A percentile compares a stretch with the other conserved stretches of the same genome.
Evolutionary conservation across 1,139 yeast species (phyloP).

Genomic region (Saccharomyces pastorianus): DNA sequence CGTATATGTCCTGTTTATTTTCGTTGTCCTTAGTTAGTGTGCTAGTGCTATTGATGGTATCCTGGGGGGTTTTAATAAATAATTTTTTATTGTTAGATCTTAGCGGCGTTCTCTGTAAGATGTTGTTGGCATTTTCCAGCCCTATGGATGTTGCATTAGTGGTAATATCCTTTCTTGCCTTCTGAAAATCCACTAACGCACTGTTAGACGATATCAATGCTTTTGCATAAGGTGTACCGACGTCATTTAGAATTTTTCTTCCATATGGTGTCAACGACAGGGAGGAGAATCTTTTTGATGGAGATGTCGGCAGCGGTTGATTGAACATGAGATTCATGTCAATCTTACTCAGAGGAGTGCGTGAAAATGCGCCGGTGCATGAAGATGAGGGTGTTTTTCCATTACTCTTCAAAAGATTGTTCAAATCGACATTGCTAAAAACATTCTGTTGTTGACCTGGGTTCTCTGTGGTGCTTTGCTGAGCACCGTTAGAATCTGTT

Average conservation of each 20-base stretch:
- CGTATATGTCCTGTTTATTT: constrained; percentile 18
- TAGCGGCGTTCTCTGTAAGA: constrained; percentile 4
- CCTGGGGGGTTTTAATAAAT: neutral
- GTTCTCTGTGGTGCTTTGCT: neutral
- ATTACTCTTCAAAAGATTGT: constrained; percentile 7
- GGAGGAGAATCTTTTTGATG: constrained; percentile 23
- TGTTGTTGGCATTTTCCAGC: neutral
- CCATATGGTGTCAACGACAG: constrained; percentile 30
- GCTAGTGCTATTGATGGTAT: neutral
- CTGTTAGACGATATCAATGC: constrained; percentile 25
- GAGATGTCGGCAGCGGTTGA: constrained; percentile 22
- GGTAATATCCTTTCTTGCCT: constrained; percentile 25
- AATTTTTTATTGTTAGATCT: constrained; percentile 6
- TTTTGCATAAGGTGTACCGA: constrained; percentile 27
- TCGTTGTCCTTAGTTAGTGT: constrained; percentile 6
- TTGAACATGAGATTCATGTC: constrained; percentile 30
- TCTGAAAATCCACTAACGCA: constrained; percentile 30
- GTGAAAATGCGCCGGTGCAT: constrained; percentile 3
- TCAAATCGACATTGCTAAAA: constrained; percentile 9
- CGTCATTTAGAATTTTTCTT: constrained; percentile 23
- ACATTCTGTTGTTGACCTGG: constrained; percentile 3
- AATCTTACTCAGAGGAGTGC: constrained; percentile 28
- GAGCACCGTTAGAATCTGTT: constrained; percentile 11
- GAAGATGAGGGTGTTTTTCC: neutral
- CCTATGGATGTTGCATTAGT: constrained; percentile 6